phyloP scores from a whole-genome alignment of 306 rosid genomes.

The Castanopsis chinensis region DNA sequence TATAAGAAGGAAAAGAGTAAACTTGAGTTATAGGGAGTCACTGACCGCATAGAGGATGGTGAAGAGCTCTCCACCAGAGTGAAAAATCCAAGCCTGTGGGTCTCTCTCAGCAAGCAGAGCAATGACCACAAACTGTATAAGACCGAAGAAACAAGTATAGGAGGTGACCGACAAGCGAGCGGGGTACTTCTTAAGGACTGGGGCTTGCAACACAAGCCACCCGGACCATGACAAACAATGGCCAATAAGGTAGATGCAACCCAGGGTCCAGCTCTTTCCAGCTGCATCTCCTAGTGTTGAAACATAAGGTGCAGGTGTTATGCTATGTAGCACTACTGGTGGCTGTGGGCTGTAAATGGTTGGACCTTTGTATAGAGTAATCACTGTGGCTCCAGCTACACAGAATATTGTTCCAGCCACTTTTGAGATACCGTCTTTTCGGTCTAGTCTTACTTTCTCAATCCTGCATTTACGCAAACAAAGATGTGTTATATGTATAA shows the following conservation, averaged over 20 bases:
- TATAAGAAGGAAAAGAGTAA: not conserved
- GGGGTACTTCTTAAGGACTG: slow-evolving; percentile 89
- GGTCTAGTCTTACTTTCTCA: slow-evolving; percentile 64
- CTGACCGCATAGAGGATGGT: slow-evolving; percentile 82
- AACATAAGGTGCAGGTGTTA: slow-evolving; percentile 19
- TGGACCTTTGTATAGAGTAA: slow-evolving; percentile 92
- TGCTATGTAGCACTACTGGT: slow-evolving; percentile 33
- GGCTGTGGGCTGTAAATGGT: slow-evolving; percentile 69
- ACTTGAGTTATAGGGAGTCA: not conserved
- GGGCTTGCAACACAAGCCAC: slow-evolving; percentile 93
- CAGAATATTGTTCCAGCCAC: slow-evolving; percentile 79
- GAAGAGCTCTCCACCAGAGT: slow-evolving; percentile 74
- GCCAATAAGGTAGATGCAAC: slow-evolving; percentile 80
- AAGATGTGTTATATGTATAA: not conserved
- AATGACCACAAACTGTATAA: slow-evolving; percentile 67
- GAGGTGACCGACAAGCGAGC: slow-evolving; percentile 98
- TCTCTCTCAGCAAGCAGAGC: slow-evolving; percentile 68
- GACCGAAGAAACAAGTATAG: slow-evolving; percentile 88
- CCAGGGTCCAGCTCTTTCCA: slow-evolving; percentile 91
- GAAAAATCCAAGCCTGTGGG: slow-evolving; percentile 81
- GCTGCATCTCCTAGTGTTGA: slow-evolving; percentile 63
- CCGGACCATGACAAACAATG: slow-evolving; percentile 97
- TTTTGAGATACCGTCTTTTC: slow-evolving; percentile 85
- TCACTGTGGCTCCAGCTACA: slow-evolving; percentile 88
- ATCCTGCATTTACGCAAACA: slow-evolving; percentile 39